These are phyloP conservation scores for Scheffersomyces amazonensis DNA, from an alignment of 805 yeast species.

Conservation along the genomic window DNA sequence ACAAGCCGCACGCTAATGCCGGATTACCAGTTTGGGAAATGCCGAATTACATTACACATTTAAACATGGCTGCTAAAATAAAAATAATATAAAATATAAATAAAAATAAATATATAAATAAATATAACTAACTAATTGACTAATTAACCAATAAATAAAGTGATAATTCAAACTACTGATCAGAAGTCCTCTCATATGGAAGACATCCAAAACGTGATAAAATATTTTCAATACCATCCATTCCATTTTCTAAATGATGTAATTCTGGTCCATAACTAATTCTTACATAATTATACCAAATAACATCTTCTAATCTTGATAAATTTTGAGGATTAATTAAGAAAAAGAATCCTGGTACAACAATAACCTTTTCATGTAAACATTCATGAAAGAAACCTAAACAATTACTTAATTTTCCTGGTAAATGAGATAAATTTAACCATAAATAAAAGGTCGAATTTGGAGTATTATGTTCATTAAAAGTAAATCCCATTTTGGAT, in stretches of 20 bases:
- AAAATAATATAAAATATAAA: too few species aligned
- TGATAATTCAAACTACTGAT: too few species aligned
- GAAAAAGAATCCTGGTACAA: slow-evolving; percentile 63
- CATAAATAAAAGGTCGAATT: slow-evolving; percentile 60
- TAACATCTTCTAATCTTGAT: slow-evolving; percentile 49
- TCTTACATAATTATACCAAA: slow-evolving; percentile 58
- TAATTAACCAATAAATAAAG: too few species aligned
- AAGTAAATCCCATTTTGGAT: slow-evolving; percentile 51
- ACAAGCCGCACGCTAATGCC: too few species aligned
- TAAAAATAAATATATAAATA: background rate
- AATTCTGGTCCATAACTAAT: slow-evolving; percentile 61
- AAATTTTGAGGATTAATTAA: slow-evolving; percentile 55
- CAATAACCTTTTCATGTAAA: slow-evolving; percentile 55
- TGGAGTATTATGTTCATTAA: slow-evolving; percentile 43
- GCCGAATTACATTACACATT: too few species aligned
- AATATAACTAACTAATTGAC: background rate
- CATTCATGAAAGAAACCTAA: slow-evolving; percentile 64
- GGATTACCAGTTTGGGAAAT: too few species aligned
- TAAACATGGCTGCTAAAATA: too few species aligned
- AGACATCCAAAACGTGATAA: slow-evolving; percentile 41
- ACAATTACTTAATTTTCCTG: slow-evolving; percentile 54
- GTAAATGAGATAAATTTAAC: slow-evolving; percentile 54
- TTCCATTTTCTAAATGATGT: slow-evolving; percentile 47
- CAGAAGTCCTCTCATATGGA: slow-evolving; percentile 26
- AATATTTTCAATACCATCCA: slow-evolving; percentile 59